A percentile compares a stretch with the other conserved stretches of the same genome.
These are phyloP conservation scores for Lachancea meyersii DNA, from an alignment of 805 yeast genomes.

Conservation along the genomic window DNA sequence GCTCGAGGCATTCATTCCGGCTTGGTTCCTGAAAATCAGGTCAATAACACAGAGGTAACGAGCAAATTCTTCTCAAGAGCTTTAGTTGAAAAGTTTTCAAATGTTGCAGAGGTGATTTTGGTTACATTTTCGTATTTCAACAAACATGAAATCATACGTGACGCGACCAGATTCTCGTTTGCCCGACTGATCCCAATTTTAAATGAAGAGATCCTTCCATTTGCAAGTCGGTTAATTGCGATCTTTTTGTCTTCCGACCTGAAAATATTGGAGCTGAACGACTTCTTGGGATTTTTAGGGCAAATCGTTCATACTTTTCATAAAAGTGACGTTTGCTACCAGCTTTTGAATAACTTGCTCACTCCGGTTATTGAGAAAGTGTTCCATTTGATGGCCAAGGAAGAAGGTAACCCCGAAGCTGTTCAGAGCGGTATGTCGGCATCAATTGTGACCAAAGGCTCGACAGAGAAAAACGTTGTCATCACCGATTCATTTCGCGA, in stretches of 20 bases:
- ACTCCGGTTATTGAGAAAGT: constrained; percentile 69
- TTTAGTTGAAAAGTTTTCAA: constrained; percentile 46
- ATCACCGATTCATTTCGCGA: constrained; percentile 62
- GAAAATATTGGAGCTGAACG: constrained; percentile 60
- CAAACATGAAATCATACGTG: constrained; percentile 64
- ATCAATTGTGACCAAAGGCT: constrained; percentile 3
- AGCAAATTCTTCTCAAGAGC: constrained; percentile 27
- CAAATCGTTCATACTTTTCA: constrained; percentile 79
- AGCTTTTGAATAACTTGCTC: constrained; percentile 63
- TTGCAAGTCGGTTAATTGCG: constrained; percentile 64
- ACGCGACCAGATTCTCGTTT: constrained; percentile 79
- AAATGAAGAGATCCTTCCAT: constrained; percentile 44
- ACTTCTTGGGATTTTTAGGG: constrained; percentile 78
- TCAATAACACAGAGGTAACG: constrained; percentile 33
- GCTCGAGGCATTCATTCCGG: constrained; percentile 72
- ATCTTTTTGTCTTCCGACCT: constrained; percentile 53
- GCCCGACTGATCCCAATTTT: constrained; percentile 80
- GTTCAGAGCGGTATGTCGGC: constrained; percentile 6
- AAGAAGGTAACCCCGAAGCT: constrained; percentile 33
- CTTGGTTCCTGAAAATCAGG: constrained; percentile 35
- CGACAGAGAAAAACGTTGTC: constrained; percentile 25
- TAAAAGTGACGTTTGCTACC: constrained; percentile 60
- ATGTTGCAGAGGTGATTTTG: constrained; percentile 73
- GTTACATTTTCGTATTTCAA: constrained; percentile 76
- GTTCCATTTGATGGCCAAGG: constrained; percentile 42